Evolutionary conservation across 345 rosid genomes (phyloP), one percentile per base, ranked within the genome.

Genomic region (Ricinus communis): DNA sequence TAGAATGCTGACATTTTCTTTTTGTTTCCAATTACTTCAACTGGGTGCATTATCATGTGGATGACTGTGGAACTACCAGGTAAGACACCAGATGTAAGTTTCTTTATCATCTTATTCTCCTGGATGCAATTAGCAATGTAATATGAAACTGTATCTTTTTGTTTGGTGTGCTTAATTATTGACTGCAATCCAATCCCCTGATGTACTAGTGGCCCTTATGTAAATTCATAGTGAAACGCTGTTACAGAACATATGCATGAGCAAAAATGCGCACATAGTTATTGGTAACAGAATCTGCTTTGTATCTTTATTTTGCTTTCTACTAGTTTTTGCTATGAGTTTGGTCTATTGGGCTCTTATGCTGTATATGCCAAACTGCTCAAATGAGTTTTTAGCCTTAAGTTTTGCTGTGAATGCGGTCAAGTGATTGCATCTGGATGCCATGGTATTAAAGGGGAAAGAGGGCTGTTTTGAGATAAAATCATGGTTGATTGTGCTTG

Each of bases 61-160:
- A 61, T 63, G 68, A 27, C 66, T 72, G 30, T 50, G 79, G 71
- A 19, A 72, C 38, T 82, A 45, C 59, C 83, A 89, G 91, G 94
- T 67, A 84, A 87, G 73, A 89, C 91, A 41, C 91, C 88, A 6
- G 75, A 87, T 71, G 94, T 89, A 80, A 87, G 94, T 85, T 67
- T 58, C 62, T 43, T 1, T 50, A 9, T 59, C 65, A 65, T 57
- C 52, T 41, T 28, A 1, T 74, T 55, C 56, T 61, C 31, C 65
- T 49, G 56, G 16, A 12, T 57, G 22, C 14, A 3, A 41, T 58
- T 45, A 9, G 59, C 15, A 46, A 53, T 24, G 41, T 16, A 25
- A 33, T 21, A 9, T n/a, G 47, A 46, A 24, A 18, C 31, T 45
- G 50, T 36, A 3, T 31, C 4, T 47, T 68, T 19, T 8, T 43